Conservation (phyloP, 2,329 filamentous ascomycete species). For the Monilinia fructicola region DNA sequence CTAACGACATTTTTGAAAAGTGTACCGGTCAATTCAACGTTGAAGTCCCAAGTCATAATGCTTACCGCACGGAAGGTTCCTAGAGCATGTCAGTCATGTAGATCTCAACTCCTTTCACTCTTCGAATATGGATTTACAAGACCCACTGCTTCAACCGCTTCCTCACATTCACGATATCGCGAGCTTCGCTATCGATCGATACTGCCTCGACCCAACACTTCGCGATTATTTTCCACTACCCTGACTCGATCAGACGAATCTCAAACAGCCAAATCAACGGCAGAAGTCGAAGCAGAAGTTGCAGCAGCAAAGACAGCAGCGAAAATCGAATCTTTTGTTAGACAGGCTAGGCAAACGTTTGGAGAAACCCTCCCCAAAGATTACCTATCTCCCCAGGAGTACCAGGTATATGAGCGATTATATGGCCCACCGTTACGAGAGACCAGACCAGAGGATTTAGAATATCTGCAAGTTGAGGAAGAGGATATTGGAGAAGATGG, state of each 20-base stretch:
- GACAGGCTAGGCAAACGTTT: conserved; percentile 71
- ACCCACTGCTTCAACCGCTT: conserved; percentile 23
- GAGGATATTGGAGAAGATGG: conserved; percentile 53
- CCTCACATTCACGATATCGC: conserved; percentile 18
- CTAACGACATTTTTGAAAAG: neutral
- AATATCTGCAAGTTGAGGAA: conserved; percentile 37
- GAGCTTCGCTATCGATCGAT: conserved; percentile 25
- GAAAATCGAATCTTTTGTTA: conserved; percentile 63
- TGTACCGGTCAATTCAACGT: neutral
- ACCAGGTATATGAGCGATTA: conserved; percentile 72
- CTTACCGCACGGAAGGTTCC: conserved; percentile 37
- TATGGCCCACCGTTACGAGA: conserved; percentile 74
- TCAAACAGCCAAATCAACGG: neutral
- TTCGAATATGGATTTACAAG: conserved; percentile 41
- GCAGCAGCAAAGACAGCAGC: conserved; percentile 13
- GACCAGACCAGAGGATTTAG: conserved; percentile 60
- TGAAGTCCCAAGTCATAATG: conserved; percentile 29
- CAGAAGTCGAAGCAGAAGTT: neutral
- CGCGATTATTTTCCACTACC: conserved; percentile 32
- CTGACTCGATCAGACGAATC: conserved; percentile 24
- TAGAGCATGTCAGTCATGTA: conserved; percentile 41
- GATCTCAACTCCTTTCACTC: conserved; percentile 39
- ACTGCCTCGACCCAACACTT: conserved; percentile 22
- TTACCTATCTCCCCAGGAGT: conserved; percentile 69
- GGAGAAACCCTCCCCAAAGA: conserved; percentile 73